Conservation (phyloP, 1,139 yeast species). For the Candida sanyaensis region DNA sequence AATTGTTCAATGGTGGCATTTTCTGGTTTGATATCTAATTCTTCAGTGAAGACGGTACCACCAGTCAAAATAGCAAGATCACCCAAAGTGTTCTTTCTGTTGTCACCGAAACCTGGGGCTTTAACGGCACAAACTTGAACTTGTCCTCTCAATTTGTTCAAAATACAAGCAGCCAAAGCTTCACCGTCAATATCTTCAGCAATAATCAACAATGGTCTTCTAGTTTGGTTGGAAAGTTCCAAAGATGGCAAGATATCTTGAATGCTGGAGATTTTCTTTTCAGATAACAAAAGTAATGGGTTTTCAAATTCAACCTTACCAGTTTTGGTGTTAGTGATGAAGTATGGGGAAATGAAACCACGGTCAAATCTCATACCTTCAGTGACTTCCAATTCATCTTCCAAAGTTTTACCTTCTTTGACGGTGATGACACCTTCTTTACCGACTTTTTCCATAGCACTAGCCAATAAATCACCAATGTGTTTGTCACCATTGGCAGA, state of each 20-base stretch:
- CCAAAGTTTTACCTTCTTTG: slow-evolving; percentile 94
- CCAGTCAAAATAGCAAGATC: slow-evolving; percentile 97
- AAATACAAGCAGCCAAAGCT: slow-evolving; percentile 98
- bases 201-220: slow-evolving; percentile 92
- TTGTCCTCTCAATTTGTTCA: slow-evolving; percentile 98
- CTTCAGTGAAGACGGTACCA: slow-evolving; percentile 98
- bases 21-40: slow-evolving; percentile 96
- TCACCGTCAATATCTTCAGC: slow-evolving; percentile 99
- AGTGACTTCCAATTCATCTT: slow-evolving; percentile 95
- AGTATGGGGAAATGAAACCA: slow-evolving; percentile 97
- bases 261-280: slow-evolving; percentile 91
- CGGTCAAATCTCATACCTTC: slow-evolving; percentile 99
- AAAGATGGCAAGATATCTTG: slow-evolving; percentile 93
- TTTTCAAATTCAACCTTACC: slow-evolving; percentile 98
- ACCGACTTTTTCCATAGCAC: slow-evolving; percentile 99
- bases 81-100: slow-evolving; percentile 97
- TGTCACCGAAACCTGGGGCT: slow-evolving; percentile 99
- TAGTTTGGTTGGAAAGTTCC: slow-evolving; percentile 89
- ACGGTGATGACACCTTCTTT: slow-evolving; percentile 99
- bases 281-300: slow-evolving; percentile 86
- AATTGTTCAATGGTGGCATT: slow-evolving; percentile 89
- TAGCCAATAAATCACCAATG: slow-evolving; percentile 91
- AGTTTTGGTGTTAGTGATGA: slow-evolving; percentile 93
- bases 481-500: slow-evolving; percentile 97
- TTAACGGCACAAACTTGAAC: slow-evolving; percentile 98